A percentile compares a stretch with the other conserved stretches of the same genome.
phyloP scores from a whole-genome alignment of 1,284 basidiomycete species.

The Melampsora larici-populina region DNA sequence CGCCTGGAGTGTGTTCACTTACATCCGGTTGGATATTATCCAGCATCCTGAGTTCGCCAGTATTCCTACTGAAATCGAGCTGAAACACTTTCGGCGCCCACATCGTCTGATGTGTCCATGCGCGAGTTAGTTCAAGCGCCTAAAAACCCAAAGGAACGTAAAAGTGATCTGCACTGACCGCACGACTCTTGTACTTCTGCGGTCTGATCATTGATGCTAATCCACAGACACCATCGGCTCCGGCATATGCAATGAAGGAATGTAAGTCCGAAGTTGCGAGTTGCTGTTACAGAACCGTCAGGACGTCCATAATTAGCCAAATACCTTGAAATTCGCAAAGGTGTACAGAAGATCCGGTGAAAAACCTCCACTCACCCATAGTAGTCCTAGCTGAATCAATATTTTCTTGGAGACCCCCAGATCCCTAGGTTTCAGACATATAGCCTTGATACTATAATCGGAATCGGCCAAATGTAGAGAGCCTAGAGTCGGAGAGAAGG shows the following conservation, averaged over 20 bases:
- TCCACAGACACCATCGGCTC: conserved; percentile 72
- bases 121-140: not conserved
- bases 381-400: conserved; percentile 22
- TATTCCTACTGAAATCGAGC: conserved; percentile 73
- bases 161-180: conserved; percentile 57
- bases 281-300: conserved; percentile 58
- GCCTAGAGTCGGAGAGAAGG: conserved; percentile 27
- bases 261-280: conserved; percentile 76
- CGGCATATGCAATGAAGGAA: conserved; percentile 72
- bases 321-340: not conserved
- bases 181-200: conserved; percentile 65
- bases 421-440: conserved; percentile 29
- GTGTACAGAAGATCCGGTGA: not conserved
- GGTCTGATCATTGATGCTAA: conserved; percentile 67
- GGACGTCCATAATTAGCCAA: not conserved
- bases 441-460: conserved; percentile 33
- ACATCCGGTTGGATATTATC: conserved; percentile 76
- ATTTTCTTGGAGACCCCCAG: conserved; percentile 39
- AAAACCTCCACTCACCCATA: conserved; percentile 16
- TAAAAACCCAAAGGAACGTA: not conserved
- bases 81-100: conserved; percentile 66
- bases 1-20: conserved; percentile 41
- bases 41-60: conserved; percentile 72
- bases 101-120: conserved; percentile 23
- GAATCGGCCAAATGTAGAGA: conserved; percentile 29